Percentiles rank a stretch among this genome's conserved stretches.
These are phyloP conservation scores for Recurvomyces mirabilis DNA, from an alignment of 495 filamentous ascomycete species.

Conservation along the genomic window DNA sequence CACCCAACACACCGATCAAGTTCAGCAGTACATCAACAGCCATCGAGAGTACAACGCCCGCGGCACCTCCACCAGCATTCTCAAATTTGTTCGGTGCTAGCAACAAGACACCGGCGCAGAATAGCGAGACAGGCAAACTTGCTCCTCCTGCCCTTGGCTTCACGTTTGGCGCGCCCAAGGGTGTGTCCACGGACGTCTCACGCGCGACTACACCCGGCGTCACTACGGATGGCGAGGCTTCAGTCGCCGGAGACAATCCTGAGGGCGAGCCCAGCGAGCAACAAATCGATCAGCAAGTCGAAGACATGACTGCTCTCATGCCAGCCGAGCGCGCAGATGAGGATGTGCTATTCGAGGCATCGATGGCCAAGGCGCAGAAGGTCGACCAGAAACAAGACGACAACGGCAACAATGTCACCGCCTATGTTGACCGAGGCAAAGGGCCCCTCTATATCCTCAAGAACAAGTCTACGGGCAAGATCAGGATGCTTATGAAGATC, in stretches of 20 bases:
- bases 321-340: slow-evolving; percentile 16
- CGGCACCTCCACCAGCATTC: slow-evolving; percentile 12
- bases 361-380: slow-evolving; percentile 18
- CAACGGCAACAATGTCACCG: no score
- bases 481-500: slow-evolving; percentile 20
- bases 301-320: slow-evolving; percentile 20
- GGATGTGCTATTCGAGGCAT: slow-evolving; percentile 20
- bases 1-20: slow-evolving; percentile 21
- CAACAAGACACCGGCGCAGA: neutral
- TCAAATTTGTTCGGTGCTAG: slow-evolving; percentile 10
- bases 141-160: slow-evolving; percentile 15
- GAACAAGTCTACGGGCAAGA: slow-evolving; percentile 23
- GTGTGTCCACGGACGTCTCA: slow-evolving; percentile 8
- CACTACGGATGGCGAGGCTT: slow-evolving; percentile 21
- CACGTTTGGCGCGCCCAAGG: slow-evolving; percentile 15
- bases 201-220: slow-evolving; percentile 23
- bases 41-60: slow-evolving; percentile 13
- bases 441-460: slow-evolving; percentile 25
- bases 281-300: slow-evolving; percentile 14
- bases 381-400: slow-evolving; percentile 12
- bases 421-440: slow-evolving; percentile 21
- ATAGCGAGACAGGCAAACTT: neutral
- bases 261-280: slow-evolving; percentile 12
- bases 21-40: slow-evolving; percentile 13
- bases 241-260: slow-evolving; percentile 10